These are phyloP conservation scores for Russula emetica DNA, from an alignment of 768 basidiomycete genomes.

Conservation along the genomic window DNA sequence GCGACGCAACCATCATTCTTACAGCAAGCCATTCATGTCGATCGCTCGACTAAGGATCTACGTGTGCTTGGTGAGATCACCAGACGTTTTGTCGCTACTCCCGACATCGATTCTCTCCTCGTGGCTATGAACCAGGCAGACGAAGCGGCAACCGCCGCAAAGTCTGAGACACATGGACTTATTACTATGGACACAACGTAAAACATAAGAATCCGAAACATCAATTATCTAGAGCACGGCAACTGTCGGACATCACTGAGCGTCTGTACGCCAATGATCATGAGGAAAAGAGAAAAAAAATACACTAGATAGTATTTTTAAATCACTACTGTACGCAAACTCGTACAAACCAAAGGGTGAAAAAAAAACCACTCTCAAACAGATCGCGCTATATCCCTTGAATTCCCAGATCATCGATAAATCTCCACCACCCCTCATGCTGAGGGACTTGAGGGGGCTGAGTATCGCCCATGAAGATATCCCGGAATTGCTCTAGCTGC, in stretches of 20 bases:
- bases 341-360: not conserved
- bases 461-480: constrained; percentile 5
- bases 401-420: constrained; percentile 35
- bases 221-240: not conserved
- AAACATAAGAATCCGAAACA: constrained; percentile 8
- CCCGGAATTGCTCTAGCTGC: constrained; percentile 20
- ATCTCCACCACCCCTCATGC: constrained; percentile 41
- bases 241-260: not conserved
- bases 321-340: not conserved
- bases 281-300: not conserved
- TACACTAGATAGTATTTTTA: not conserved
- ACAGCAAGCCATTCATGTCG: constrained; percentile 78
- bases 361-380: not conserved
- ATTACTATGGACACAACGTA: constrained; percentile 51
- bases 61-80: constrained; percentile 82
- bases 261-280: not conserved
- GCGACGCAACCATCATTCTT: constrained; percentile 85
- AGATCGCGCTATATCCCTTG: constrained; percentile 6
- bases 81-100: constrained; percentile 79
- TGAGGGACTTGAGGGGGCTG: constrained; percentile 28
- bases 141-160: constrained; percentile 29
- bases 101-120: constrained; percentile 74
- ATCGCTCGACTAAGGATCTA: constrained; percentile 53
- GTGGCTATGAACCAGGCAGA: constrained; percentile 58
- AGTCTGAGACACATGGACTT: constrained; percentile 44